phyloP scores from a whole-genome alignment of 2,329 filamentous ascomycete species.

The Sclerotinia spermophila region DNA sequence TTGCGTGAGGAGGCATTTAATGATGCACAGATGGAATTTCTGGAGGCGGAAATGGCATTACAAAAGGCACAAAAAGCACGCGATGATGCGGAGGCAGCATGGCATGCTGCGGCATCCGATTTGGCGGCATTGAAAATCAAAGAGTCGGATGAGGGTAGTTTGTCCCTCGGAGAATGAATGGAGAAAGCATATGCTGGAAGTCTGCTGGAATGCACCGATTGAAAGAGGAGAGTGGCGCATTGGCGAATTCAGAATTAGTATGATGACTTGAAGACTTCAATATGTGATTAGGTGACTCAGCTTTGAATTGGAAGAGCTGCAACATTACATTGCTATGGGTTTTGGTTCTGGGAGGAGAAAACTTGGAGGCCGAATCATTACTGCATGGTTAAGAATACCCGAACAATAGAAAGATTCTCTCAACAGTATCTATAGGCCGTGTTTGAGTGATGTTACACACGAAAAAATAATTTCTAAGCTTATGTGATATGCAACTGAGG shows the following conservation, averaged over 20 bases:
- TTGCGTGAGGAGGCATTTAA: not conserved
- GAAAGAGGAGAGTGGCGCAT: too few relatives aligned
- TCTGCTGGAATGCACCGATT: too few relatives aligned
- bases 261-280: fast-evolving
- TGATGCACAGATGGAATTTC: not conserved
- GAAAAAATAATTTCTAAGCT: not conserved
- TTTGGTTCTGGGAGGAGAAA: not conserved
- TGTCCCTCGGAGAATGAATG: not conserved
- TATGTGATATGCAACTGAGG: too few relatives aligned
- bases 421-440: not conserved
- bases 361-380: not conserved
- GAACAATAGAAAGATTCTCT: not conserved
- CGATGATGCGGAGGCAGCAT: not conserved
- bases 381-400: not conserved
- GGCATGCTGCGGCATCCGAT: not conserved
- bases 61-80: not conserved
- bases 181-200: not conserved
- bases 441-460: not conserved
- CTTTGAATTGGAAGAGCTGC: not conserved
- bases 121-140: not conserved
- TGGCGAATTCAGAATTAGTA: too few relatives aligned
- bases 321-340: not conserved
- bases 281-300: not conserved
- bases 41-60: not conserved
- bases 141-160: not conserved